Evolutionary conservation across 2,329 filamentous ascomycete genomes (phyloP).

Genomic region (Hypoxylon sp.): DNA sequence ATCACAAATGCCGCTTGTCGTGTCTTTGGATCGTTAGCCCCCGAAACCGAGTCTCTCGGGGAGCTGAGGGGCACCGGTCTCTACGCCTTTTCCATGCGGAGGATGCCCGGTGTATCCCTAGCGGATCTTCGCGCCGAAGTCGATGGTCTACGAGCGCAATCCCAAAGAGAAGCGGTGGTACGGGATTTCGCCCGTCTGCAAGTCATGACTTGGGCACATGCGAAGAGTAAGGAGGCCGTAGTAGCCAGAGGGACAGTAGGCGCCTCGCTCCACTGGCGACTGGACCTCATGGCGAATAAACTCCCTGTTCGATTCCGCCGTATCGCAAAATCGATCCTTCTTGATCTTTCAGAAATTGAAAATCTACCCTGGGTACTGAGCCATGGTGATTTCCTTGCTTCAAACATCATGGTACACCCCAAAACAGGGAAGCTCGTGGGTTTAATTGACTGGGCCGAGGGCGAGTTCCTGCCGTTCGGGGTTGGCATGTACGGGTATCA

Average conservation of each 20-base stretch:
- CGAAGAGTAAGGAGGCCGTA: constrained; percentile 25
- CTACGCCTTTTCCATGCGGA: constrained; percentile 53
- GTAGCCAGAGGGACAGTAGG: constrained; percentile 49
- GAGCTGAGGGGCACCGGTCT: constrained; percentile 45
- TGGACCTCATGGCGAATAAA: constrained; percentile 47
- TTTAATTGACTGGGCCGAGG: constrained; percentile 71
- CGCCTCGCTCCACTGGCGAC: constrained; percentile 50
- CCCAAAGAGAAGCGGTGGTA: constrained; percentile 47
- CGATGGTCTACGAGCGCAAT: constrained; percentile 5
- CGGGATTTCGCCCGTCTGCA: constrained; percentile 53
- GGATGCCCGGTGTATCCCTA: constrained; percentile 53
- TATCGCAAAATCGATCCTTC: constrained; percentile 39
- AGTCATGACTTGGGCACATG: constrained; percentile 48
- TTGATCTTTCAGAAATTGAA: constrained; percentile 48
- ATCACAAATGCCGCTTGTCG: constrained; percentile 49
- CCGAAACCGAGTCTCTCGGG: constrained; percentile 51
- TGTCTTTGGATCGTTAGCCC: constrained; percentile 53
- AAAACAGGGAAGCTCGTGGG: constrained; percentile 57
- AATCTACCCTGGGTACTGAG: constrained; percentile 62
- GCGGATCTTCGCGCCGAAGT: constrained; percentile 41
- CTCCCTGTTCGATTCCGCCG: constrained; percentile 49
- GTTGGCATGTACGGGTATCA: constrained; percentile 67
- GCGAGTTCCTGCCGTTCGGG: constrained; percentile 67
- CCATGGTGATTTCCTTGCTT: constrained; percentile 66
- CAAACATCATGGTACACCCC: constrained; percentile 63